phyloP scores from a whole-genome alignment of 2,329 filamentous ascomycete species.

The Nemania sp. region DNA sequence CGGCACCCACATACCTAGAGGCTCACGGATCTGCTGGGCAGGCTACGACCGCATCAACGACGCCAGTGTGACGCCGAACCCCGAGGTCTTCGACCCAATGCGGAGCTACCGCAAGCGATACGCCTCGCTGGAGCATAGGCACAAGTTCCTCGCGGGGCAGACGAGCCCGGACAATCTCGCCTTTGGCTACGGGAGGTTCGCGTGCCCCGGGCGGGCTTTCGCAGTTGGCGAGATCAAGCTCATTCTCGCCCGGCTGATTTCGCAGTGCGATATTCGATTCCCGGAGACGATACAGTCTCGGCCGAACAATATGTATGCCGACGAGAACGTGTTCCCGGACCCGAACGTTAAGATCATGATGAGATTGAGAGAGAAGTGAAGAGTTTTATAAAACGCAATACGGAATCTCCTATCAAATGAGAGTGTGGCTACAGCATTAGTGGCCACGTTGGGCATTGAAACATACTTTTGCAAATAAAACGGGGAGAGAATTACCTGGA shows the following conservation, averaged over 20 bases:
- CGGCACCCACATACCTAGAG: constrained; percentile 37
- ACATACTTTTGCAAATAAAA: too few species aligned
- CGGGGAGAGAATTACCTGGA: too few species aligned
- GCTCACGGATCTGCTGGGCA: constrained; percentile 28
- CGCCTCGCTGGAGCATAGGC: constrained; percentile 15
- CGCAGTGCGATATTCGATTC: constrained; percentile 19
- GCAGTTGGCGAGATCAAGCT: constrained; percentile 36
- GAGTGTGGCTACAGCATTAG: too few species aligned
- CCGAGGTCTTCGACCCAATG: constrained; percentile 37
- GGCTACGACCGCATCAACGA: constrained; percentile 30
- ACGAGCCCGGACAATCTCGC: constrained; percentile 30
- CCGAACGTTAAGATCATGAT: constrained; percentile 30
- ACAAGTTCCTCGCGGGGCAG: constrained; percentile 26
- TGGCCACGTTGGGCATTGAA: too few species aligned
- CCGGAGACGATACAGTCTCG: background rate
- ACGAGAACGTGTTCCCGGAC: constrained; percentile 32
- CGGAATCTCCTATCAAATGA: too few species aligned
- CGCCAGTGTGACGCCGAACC: constrained; percentile 25
- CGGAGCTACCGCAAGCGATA: constrained; percentile 35
- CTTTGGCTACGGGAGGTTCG: constrained; percentile 37
- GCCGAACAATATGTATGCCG: constrained; percentile 9
- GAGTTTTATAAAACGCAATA: too few species aligned
- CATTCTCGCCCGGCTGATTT: constrained; percentile 28
- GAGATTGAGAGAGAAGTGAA: constrained; percentile 4
- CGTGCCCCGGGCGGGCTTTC: constrained; percentile 34